Evolutionary conservation across 257 asterid genomes (phyloP).

Genomic region (Capsicum baccatum): DNA sequence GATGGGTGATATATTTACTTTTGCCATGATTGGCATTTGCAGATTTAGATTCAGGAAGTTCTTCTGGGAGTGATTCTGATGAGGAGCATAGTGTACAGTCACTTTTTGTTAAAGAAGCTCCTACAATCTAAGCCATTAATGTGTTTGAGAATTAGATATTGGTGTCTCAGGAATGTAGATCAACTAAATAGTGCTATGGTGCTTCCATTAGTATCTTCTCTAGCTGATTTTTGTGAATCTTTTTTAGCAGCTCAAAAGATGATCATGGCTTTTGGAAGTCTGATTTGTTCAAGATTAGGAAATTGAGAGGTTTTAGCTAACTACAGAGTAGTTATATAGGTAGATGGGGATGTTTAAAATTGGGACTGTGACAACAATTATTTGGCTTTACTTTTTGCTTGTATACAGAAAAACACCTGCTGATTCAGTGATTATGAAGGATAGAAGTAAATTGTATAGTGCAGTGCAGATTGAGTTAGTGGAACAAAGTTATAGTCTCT

Average conservation of each 20-base stretch:
- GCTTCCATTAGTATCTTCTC: not conserved
- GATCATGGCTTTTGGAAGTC: slow-evolving; percentile 14
- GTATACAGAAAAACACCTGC: slow-evolving; percentile 36
- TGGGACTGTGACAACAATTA: not conserved
- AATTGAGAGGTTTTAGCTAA: slow-evolving; percentile 31
- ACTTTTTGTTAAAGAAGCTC: slow-evolving; percentile 34
- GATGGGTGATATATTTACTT: slow-evolving; percentile 7
- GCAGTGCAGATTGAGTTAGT: not conserved
- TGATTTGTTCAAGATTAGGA: not conserved
- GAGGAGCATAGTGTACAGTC: slow-evolving; percentile 44
- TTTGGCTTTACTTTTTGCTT: slow-evolving; percentile 23
- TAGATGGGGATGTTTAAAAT: slow-evolving; percentile 22
- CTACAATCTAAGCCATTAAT: slow-evolving; percentile 11
- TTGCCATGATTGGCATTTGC: slow-evolving; percentile 24
- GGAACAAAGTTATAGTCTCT: slow-evolving; percentile 25
- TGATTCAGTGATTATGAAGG: slow-evolving; percentile 32
- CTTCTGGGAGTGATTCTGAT: slow-evolving; percentile 43
- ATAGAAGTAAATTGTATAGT: slow-evolving; percentile 40
- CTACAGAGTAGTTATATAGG: slow-evolving; percentile 7
- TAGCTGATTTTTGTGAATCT: slow-evolving; percentile 15
- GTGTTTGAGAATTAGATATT: not conserved
- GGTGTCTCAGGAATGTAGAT: not conserved
- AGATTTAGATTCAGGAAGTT: slow-evolving; percentile 42
- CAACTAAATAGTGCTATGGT: not conserved
- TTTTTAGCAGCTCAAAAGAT: slow-evolving; percentile 24